Base-by-base conservation (phyloP, 1,284 basidiomycete species). In the Hymenochaete sp. region DNA sequence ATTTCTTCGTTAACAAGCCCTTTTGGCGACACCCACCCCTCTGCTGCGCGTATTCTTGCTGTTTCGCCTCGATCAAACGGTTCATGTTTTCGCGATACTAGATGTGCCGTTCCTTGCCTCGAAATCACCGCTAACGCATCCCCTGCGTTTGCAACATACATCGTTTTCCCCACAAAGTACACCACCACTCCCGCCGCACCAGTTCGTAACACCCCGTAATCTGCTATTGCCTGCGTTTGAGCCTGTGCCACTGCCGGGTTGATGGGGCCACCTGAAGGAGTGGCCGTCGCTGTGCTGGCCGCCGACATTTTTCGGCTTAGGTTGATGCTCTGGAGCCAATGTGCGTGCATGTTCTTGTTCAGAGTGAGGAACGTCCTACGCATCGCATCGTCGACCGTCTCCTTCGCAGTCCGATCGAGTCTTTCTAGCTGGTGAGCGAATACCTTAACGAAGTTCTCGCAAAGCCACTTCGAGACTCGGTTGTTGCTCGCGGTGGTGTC, bases 21-120 rank as follows among this genome's bases (percentile, higher is more conserved):
- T 52, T 86, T 82, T n/a, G 91, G 86, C 3, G 93, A 93, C 29
- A 98, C 85, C 88, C 91, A 98, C 0, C 93, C 93, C 63, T 98
- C 96, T 2, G 93, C 90, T 0, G 79, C 71, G 25, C 96, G 82
- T 51, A 98, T 97, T 16, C 93, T 76, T 13, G 74, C 72, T 2
- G 84, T 91, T 66, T 98, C 96, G 14, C 71, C 68, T 19, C 83
- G 76, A 58, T 96, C 88, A 48, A 92, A 92, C 0, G 96, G 95
- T 51, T 95, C 88, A 60, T 98, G 96, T 56, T 82, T 81, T 55
- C 71, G 75, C 18, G 92, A 88, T 26, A 97, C 68, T 13, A 85
- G 64, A 44, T 84, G 68, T 0, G 91, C 87, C 16, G 77, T 75
- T 1, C 91, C 92, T 41, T 86, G 82, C 38, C 78, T 71, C 6